A percentile compares a stretch with the other conserved stretches of the same genome.
These are phyloP conservation scores for Terfezia boudieri DNA, from an alignment of 495 filamentous ascomycete species.

Conservation along the genomic window DNA sequence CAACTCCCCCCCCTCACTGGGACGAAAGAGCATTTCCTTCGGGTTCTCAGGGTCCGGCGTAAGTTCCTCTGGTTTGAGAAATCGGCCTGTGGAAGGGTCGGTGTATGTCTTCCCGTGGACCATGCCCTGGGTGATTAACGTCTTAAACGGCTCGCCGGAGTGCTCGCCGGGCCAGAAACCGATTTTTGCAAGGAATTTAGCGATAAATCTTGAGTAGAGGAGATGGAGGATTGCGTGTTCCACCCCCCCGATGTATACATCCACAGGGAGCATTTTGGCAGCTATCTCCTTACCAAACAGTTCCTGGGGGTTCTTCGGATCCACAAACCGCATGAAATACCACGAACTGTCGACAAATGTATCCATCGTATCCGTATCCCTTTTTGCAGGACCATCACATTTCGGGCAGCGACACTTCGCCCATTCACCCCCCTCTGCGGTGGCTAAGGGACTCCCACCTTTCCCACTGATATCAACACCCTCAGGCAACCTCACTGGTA, in stretches of 20 bases:
- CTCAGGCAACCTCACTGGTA: conserved; percentile 56
- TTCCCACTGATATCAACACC: conserved; percentile 42
- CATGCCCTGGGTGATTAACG: conserved; percentile 73
- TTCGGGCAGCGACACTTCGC: conserved; percentile 52
- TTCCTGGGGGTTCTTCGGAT: conserved; percentile 33
- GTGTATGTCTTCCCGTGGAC: conserved; percentile 68
- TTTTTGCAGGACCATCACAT: conserved; percentile 43
- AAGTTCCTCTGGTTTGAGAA: conserved; percentile 57
- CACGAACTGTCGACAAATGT: conserved; percentile 87
- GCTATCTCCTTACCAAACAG: conserved; percentile 38
- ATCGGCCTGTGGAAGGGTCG: conserved; percentile 50
- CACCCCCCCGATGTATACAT: conserved; percentile 69
- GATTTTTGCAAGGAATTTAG: conserved; percentile 50
- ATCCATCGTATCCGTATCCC: conserved; percentile 89
- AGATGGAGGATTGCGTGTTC: conserved; percentile 83
- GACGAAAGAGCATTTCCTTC: background rate
- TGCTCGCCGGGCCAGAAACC: conserved; percentile 18
- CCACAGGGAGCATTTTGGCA: conserved; percentile 40
- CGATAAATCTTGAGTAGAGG: conserved; percentile 78
- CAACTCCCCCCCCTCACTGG: background rate
- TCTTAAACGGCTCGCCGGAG: conserved; percentile 49
- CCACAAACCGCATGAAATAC: conserved; percentile 68
- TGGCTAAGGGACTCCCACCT: conserved; percentile 52
- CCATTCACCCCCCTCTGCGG: conserved; percentile 38
- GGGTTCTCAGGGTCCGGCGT: conserved; percentile 21